Evolutionary conservation across 23 red algal species (phyloP), one percentile per base, ranked within the genome.

Genomic region (Gracilaria vermiculophylla): DNA sequence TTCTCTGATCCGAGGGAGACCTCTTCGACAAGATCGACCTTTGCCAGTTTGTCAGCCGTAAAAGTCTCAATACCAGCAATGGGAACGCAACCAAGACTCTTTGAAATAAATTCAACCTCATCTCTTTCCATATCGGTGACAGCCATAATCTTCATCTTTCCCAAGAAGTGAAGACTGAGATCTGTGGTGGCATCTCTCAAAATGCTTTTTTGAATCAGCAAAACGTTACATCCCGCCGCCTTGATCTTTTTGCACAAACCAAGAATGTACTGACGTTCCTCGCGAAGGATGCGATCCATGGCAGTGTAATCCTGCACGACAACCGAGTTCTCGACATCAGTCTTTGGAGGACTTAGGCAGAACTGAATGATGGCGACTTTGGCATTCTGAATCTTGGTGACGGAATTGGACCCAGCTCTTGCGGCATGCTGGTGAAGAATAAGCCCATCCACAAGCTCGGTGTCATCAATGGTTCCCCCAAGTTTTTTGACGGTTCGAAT

Each of bases 111-210:
- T 65, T 92, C 96, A 31, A 95, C 85, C 37, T 98, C 92, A 50
- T 88, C 88, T 45, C 96, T 74, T 76, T 98, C 96, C n/a, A 98
- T 83, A 89, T 98, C 96, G 1, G 72, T 83, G 15, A 98, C 80
- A 29, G 78, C 96, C 96, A 98, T 98, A 72, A 98, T 98, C 91
- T 98, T 98, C 87, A 98, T 91, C 78, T 98, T 98, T 36, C 92
- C 96, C 19, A 98, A 74, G 76, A 94, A 98, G 78, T 98, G 96
- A 16, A 98, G 93, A 76, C 90, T 94, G 57, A 98, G 65, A 34
- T 98, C 96, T 21, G 90, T 98, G 5, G 81, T 88, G 33, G 96
- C 96, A 80, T 98, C 96, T 16, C 96, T 89, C 62, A 98, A 82
- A 40, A 98, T 98, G 61, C 87, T 93, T 74, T 98, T 98, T 75